Conservation (phyloP, 495 filamentous ascomycete species). For the Aspergillus bridgeri region DNA sequence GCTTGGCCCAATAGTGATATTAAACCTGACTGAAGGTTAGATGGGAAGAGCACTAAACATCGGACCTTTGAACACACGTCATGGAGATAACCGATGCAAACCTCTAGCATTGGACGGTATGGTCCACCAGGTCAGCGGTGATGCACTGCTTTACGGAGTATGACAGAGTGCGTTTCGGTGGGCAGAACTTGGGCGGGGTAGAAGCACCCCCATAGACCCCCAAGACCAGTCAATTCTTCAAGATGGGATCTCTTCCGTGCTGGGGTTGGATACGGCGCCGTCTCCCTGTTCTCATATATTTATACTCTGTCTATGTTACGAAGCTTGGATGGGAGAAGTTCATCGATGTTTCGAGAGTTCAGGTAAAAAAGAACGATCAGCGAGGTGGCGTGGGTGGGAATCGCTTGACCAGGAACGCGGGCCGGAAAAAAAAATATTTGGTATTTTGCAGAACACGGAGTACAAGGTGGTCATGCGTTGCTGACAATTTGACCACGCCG, state of each 20-base stretch:
- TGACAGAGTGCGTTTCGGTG: not conserved
- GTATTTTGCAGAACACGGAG: no score
- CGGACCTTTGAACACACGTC: not conserved
- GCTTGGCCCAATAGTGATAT: conserved; percentile 46
- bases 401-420: no score
- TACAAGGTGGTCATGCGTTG: no score
- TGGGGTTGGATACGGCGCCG: not conserved
- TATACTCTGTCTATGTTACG: no score
- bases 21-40: conserved; percentile 36
- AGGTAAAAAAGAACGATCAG: no score
- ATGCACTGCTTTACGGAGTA: not conserved
- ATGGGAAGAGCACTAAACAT: not conserved
- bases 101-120: not conserved
- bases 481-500: not conserved
- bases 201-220: not conserved
- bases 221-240: not conserved
- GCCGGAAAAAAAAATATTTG: no score
- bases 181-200: not conserved
- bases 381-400: no score
- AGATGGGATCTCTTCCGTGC: no score
- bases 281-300: not conserved
- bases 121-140: not conserved
- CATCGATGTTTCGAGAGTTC: no score
- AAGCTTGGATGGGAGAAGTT: no score
- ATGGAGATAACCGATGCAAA: not conserved